These are phyloP conservation scores for Haplosporangium sp. DNA, from an alignment of 371 early-diverging fungal genomes.

Conservation along the genomic window DNA sequence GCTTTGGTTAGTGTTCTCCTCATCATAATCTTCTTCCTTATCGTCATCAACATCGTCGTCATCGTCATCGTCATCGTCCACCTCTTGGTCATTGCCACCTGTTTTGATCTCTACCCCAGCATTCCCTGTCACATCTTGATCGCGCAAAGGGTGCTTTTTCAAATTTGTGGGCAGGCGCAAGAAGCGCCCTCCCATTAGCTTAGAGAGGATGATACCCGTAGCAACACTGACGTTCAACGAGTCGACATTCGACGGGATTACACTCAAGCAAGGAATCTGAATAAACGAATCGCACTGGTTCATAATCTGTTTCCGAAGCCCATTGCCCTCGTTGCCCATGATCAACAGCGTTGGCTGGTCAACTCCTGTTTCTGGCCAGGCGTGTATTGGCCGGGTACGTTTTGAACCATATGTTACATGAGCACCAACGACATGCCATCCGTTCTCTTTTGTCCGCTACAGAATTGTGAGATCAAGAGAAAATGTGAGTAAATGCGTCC, in stretches of 20 bases:
- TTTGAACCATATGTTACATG: slow-evolving; percentile 46
- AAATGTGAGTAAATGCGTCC: not conserved
- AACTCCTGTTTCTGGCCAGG: slow-evolving; percentile 39
- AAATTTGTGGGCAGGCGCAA: slow-evolving; percentile 35
- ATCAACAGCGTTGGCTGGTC: slow-evolving; percentile 61
- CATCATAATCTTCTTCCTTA: not conserved
- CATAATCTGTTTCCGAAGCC: slow-evolving; percentile 58
- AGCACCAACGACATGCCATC: slow-evolving; percentile 70
- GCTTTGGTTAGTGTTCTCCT: not conserved
- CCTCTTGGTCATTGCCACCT: not conserved
- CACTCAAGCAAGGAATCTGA: slow-evolving; percentile 45
- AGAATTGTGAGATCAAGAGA: not conserved
- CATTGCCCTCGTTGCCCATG: slow-evolving; percentile 70
- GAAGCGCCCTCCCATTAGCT: slow-evolving; percentile 50
- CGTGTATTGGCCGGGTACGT: slow-evolving; percentile 28
- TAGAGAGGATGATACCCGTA: slow-evolving; percentile 62
- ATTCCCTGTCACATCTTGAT: not conserved
- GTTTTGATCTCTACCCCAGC: not conserved
- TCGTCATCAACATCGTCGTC: slow-evolving; percentile 8
- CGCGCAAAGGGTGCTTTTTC: slow-evolving; percentile 27
- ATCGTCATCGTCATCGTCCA: slow-evolving; percentile 8
- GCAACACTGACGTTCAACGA: slow-evolving; percentile 76
- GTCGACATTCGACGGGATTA: slow-evolving; percentile 56
- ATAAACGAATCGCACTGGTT: slow-evolving; percentile 59
- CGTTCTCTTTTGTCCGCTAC: slow-evolving; percentile 50